phyloP scores from a whole-genome alignment of 257 asterid species.

The Salvia hispanica region DNA sequence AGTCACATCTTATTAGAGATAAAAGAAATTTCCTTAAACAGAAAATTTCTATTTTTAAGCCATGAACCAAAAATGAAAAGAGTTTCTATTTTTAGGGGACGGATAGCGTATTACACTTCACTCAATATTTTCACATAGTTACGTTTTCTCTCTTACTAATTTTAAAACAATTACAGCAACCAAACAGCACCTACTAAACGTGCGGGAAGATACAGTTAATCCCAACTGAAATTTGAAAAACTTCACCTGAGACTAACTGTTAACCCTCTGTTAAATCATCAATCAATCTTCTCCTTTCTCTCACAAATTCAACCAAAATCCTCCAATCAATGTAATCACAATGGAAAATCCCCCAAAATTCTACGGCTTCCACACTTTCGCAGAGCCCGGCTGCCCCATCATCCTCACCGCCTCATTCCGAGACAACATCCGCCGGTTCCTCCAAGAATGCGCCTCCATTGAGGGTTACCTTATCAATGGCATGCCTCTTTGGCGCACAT shows the following conservation, averaged over 20 bases:
- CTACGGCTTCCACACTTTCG: slow-evolving; percentile 65
- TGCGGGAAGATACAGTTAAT: no score
- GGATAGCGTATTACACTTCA: no score
- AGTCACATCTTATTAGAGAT: no score
- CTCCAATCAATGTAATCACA: slow-evolving; percentile 25
- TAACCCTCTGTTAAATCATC: slow-evolving; percentile 35
- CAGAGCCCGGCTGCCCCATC: slow-evolving; percentile 60
- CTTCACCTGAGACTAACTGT: slow-evolving; percentile 33
- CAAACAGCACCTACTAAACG: no score
- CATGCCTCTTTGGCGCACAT: slow-evolving; percentile 70
- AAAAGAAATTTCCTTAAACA: no score
- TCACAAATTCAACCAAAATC: slow-evolving; percentile 5
- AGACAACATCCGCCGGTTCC: slow-evolving; percentile 65
- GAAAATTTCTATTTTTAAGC: no score
- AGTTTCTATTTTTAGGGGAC: no score
- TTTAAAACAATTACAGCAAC: no score
- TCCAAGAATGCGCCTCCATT: slow-evolving; percentile 60
- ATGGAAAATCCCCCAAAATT: slow-evolving; percentile 50
- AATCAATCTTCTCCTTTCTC: slow-evolving; percentile 23
- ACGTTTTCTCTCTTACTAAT: no score
- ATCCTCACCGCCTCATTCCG: slow-evolving; percentile 55
- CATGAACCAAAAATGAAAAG: no score
- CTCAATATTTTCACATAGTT: no score
- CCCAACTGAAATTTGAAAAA: slow-evolving; percentile 36
- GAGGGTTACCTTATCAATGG: slow-evolving; percentile 61